phyloP scores from a whole-genome alignment of 2,329 filamentous ascomycete species.

The Lachnellula occidentalis region DNA sequence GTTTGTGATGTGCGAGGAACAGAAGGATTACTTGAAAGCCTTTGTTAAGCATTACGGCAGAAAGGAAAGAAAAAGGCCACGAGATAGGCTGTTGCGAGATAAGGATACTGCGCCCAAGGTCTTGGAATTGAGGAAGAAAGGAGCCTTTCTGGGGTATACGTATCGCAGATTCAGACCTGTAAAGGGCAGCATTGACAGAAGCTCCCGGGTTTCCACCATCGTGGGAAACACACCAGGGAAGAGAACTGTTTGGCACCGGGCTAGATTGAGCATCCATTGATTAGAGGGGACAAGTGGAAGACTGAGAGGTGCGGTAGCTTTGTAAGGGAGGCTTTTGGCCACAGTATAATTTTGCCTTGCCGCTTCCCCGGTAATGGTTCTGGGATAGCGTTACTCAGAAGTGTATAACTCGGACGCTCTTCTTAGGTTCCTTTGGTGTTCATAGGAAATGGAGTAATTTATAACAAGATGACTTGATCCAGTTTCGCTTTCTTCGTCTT shows the following conservation, averaged over 20 bases:
- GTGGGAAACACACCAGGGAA: constrained; percentile 11
- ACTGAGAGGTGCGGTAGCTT: too few relatives aligned
- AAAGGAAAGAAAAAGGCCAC: constrained; percentile 69
- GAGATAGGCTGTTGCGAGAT: constrained; percentile 83
- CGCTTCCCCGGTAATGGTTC: background rate
- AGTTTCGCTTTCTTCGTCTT: too few relatives aligned
- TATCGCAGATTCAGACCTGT: constrained; percentile 53
- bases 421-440: background rate
- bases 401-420: constrained; percentile 19
- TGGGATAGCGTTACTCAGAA: constrained; percentile 13
- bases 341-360: background rate
- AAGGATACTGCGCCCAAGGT: constrained; percentile 57
- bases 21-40: constrained; percentile 31
- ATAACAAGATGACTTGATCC: background rate
- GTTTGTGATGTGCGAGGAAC: constrained; percentile 27
- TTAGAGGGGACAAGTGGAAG: background rate
- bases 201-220: background rate
- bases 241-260: constrained; percentile 26
- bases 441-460: background rate
- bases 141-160: constrained; percentile 84
- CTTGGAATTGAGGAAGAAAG: constrained; percentile 75
- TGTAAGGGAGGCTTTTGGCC: background rate
- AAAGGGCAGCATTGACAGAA: constrained; percentile 7
- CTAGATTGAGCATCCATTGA: constrained; percentile 29
- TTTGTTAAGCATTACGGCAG: constrained; percentile 31